Evolutionary conservation across 768 basidiomycete genomes (phyloP).

Genomic region (Russula olivacea): DNA sequence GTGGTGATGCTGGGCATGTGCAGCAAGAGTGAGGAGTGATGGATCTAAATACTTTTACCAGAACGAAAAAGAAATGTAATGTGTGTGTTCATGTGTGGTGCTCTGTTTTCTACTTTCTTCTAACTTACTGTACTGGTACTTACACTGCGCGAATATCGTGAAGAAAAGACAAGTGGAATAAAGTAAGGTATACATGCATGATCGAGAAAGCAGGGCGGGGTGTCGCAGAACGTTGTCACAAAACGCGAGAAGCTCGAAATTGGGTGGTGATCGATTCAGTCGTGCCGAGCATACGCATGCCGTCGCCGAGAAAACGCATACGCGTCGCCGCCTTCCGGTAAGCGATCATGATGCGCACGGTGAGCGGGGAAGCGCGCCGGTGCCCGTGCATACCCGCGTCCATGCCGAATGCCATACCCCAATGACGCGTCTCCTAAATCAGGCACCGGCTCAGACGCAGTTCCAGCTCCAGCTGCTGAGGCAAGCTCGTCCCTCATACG

Average conservation of each 20-base stretch:
- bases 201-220: neutral
- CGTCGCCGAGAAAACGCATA: conserved; percentile 1
- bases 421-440: neutral
- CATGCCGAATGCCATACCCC: conserved; percentile 1
- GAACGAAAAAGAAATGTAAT: neutral
- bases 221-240: neutral
- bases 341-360: neutral
- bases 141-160: neutral
- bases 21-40: neutral
- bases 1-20: neutral
- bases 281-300: neutral
- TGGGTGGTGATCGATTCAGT: neutral
- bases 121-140: too few relatives aligned
- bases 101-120: neutral
- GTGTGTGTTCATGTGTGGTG: neutral
- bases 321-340: neutral
- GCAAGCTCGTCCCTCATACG: conserved; percentile 34
- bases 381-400: neutral
- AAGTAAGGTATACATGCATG: conserved; percentile 2
- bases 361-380: neutral
- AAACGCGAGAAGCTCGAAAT: neutral
- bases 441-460: neutral
- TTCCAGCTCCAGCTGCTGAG: neutral
- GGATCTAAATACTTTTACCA: neutral
- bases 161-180: neutral